These are phyloP conservation scores for Periglandula ipomoeae DNA, from an alignment of 2,329 filamentous ascomycete species.

Conservation along the genomic window DNA sequence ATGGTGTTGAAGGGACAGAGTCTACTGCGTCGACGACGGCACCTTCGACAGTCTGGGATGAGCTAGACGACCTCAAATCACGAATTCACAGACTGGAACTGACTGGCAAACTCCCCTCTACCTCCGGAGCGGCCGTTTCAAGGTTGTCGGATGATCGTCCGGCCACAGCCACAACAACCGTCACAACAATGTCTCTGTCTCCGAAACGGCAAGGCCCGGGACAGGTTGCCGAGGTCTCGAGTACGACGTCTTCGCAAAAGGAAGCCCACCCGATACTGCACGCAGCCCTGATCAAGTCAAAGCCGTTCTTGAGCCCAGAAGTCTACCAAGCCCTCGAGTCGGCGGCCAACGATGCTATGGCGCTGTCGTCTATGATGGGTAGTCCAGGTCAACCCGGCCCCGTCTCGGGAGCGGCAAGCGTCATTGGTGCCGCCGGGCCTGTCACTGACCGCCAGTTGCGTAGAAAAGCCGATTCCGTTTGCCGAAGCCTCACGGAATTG, in stretches of 20 bases:
- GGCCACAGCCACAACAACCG: conserved; percentile 80
- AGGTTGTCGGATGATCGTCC: conserved; percentile 71
- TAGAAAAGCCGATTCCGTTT: conserved; percentile 86
- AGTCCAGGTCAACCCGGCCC: conserved; percentile 58
- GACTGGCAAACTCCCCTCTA: conserved; percentile 77
- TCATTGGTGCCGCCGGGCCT: conserved; percentile 41
- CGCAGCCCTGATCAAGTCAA: conserved; percentile 72
- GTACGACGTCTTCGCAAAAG: conserved; percentile 32
- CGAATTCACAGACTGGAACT: conserved; percentile 84
- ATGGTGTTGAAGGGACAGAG: conserved; percentile 60
- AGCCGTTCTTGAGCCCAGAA: conserved; percentile 56
- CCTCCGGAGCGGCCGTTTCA: conserved; percentile 71
- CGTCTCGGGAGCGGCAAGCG: conserved; percentile 57
- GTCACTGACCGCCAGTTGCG: conserved; percentile 76
- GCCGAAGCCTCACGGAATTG: conserved; percentile 84
- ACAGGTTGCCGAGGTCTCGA: conserved; percentile 26
- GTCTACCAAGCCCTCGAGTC: conserved; percentile 74
- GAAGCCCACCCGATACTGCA: conserved; percentile 71
- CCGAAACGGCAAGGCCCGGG: conserved; percentile 53
- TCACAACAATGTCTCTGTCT: conserved; percentile 83
- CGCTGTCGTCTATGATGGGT: conserved; percentile 70
- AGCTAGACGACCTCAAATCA: conserved; percentile 90
- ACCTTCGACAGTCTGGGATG: conserved; percentile 94
- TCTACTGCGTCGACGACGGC: conserved; percentile 83
- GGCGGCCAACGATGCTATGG: conserved; percentile 71